Conservation (phyloP, 306 rosid genomes). For the Acacia melanoxylon region DNA sequence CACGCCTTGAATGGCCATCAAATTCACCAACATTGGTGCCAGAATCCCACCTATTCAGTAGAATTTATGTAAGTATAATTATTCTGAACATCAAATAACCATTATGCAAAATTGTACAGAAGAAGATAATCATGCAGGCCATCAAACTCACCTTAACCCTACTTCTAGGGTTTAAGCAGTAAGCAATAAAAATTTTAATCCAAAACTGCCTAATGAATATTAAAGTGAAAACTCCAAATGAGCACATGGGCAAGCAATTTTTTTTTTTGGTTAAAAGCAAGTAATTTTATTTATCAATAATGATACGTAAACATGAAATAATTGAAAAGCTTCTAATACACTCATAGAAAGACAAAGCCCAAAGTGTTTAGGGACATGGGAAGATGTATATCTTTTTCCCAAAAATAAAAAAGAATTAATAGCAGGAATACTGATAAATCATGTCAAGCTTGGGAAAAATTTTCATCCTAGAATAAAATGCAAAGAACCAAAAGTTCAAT, state of each 20-base stretch:
- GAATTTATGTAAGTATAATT: background rate
- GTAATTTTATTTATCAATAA: background rate
- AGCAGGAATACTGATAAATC: background rate
- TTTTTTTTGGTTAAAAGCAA: background rate
- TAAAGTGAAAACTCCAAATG: background rate
- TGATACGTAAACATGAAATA: background rate
- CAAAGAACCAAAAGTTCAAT: background rate
- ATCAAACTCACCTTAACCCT: background rate
- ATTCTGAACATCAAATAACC: background rate
- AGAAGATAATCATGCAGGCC: background rate
- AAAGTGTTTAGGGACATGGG: background rate
- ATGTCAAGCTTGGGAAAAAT: background rate
- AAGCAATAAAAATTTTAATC: background rate
- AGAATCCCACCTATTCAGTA: constrained; percentile 81
- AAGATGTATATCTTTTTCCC: background rate
- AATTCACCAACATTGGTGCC: constrained; percentile 96
- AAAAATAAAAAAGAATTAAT: background rate
- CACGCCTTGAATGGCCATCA: constrained; percentile 91
- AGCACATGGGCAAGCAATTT: background rate
- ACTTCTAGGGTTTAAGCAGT: background rate
- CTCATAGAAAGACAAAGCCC: background rate
- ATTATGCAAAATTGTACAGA: background rate
- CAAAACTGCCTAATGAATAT: background rate
- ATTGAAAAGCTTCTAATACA: background rate
- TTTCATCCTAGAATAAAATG: background rate